These are phyloP conservation scores for Simplicillium aogashimaense DNA, from an alignment of 2,329 filamentous ascomycete genomes.

Conservation along the genomic window DNA sequence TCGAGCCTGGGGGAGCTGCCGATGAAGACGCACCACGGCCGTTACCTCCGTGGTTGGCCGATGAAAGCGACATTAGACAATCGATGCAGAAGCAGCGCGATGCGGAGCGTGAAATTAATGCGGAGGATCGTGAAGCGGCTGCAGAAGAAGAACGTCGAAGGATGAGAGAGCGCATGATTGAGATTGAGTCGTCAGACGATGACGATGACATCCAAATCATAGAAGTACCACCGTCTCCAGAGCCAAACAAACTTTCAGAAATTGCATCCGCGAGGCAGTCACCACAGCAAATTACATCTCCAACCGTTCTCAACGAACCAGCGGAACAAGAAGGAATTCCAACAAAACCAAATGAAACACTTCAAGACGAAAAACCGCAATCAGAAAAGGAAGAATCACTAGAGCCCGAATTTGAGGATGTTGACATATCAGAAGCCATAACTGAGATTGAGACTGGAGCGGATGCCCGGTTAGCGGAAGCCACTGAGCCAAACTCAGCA, in stretches of 20 bases:
- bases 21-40: constrained; percentile 35
- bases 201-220: constrained; percentile 49
- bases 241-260: constrained; percentile 4
- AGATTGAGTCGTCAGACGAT: constrained; percentile 51
- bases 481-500: no score
- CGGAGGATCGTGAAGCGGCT: constrained; percentile 49
- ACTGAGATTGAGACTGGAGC: constrained; percentile 1
- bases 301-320: neutral
- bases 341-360: neutral
- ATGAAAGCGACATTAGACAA: constrained; percentile 56
- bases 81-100: constrained; percentile 48
- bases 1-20: constrained; percentile 15
- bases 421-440: constrained; percentile 13
- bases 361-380: neutral
- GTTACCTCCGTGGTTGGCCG: constrained; percentile 66
- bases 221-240: constrained; percentile 30
- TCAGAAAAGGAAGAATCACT: constrained; percentile 8
- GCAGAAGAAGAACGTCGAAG: constrained; percentile 43
- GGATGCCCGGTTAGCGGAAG: no score
- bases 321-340: neutral
- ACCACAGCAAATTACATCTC: neutral
- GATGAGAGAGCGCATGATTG: constrained; percentile 40
- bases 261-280: neutral
- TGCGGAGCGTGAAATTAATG: constrained; percentile 50
- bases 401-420: constrained; percentile 26